Evolutionary conservation across 1,284 basidiomycete species (phyloP).

Genomic region (Rhodotorula sp.): DNA sequence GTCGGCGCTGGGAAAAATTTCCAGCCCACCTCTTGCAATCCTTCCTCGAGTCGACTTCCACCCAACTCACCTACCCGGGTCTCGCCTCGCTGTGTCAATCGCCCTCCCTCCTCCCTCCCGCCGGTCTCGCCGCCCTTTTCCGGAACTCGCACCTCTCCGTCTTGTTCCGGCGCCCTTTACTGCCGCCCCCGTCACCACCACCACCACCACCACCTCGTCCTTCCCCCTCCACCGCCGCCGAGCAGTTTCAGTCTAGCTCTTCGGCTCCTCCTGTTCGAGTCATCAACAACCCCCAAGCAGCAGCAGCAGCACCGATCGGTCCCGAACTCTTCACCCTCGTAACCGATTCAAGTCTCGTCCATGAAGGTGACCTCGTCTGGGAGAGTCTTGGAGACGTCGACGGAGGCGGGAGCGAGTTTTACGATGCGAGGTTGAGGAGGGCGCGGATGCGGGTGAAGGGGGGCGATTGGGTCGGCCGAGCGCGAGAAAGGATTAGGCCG

Average conservation of each 20-base stretch:
- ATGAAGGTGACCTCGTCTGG: slow-evolving; percentile 77
- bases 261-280: too few species aligned
- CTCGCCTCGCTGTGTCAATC: slow-evolving; percentile 49
- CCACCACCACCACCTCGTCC: not conserved
- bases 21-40: slow-evolving; percentile 55
- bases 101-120: slow-evolving; percentile 40
- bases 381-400: slow-evolving; percentile 84
- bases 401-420: slow-evolving; percentile 69
- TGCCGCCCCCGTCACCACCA: slow-evolving; percentile 25
- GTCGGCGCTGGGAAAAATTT: too few species aligned
- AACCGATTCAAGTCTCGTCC: slow-evolving; percentile 74
- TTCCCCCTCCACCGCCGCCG: slow-evolving; percentile 13
- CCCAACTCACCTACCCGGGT: slow-evolving; percentile 81
- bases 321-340: slow-evolving; percentile 71
- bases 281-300: slow-evolving; percentile 8
- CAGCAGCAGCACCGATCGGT: slow-evolving; percentile 36
- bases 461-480: slow-evolving; percentile 20
- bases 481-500: too few species aligned
- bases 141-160: slow-evolving; percentile 85
- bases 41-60: slow-evolving; percentile 69
- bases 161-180: slow-evolving; percentile 62
- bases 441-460: not conserved
- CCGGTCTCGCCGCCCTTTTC: slow-evolving; percentile 62
- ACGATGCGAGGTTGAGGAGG: slow-evolving; percentile 53
- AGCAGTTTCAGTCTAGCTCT: too few species aligned